Evolutionary conservation across 345 rosid species (phyloP), one percentile per base, ranked within the genome.

Genomic region (Brassica carinata): DNA sequence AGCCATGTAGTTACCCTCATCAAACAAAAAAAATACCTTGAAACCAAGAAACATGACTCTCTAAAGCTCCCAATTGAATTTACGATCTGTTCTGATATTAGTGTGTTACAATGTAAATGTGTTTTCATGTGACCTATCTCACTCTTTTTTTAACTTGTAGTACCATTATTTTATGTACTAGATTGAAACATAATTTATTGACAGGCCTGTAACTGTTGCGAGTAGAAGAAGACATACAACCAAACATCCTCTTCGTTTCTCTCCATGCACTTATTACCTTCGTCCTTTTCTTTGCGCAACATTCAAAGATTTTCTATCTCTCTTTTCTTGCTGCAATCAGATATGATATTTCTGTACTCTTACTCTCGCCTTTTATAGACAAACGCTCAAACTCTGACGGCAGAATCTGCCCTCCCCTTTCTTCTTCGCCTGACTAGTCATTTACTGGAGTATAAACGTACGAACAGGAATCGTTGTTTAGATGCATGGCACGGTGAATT

Each of bases 221-320:
- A 58, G 34, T 62, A 26, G 7, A 61, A 64, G 77, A 65, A 55
- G 77, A 81, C 43, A 73, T 69, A 88, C 96, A 92, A 31, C 51
- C 51, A 43, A 43, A 43, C 51, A 10, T 43, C 98, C 83, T 55
- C 89, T 94, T 94, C 84, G 89, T 83, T 57, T 87, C 92, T 72
- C 71, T 85, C 97, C 98, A 90, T 78, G 87, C 79, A 76, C 87
- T 86, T 58, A 26, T 9, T 23, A 23, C 26, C 45, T 40, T 40
- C 11, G 45, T 45, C 74, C 88, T 94, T 58, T 61, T 86, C 59
- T 77, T 87, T 19, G 10, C 43, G 13, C 78, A 71, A 34, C 74
- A 73, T 19, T 74, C 71, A 10, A 65, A 58, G 36, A 29, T 58
- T 9, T 64, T 33, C 65, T 30, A 68, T 43, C 51, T 57, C 51